Base-by-base conservation (phyloP, 371 early-diverging fungal species). In the Circinella minor region DNA sequence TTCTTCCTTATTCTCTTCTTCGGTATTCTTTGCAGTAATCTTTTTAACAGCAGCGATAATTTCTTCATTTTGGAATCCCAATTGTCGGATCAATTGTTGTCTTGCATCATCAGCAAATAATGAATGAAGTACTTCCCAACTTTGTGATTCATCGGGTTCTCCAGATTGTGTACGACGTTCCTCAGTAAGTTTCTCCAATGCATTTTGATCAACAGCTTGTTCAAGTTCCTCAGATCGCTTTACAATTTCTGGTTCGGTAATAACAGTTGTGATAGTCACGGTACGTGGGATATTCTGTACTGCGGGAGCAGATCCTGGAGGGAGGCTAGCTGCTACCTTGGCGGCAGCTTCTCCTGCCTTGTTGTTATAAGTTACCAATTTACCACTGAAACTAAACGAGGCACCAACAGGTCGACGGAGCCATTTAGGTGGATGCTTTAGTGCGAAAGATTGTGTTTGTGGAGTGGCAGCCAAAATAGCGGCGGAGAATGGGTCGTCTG, bases 401-500 rank as follows among this genome's bases (percentile, higher is more conserved):
- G 92, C 96, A 15, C 97, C 96, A 0, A 90, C 91, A 17, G 98
- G 98, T 6, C 97, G 87, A 47, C 95, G 90, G 27, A 96, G 89
- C 99, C 99, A 99, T 82, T 95, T 96, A 39, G 99, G 98, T 54
- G 98, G 94, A 36, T 92, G 89, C 67, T 91, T 92, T 27, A 98
- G 86, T 3, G 80, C 57, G 43, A 84, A 84, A 0, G 74, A 47
- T 6, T 63, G 72, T 4, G 75, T 63, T 15, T 71, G 57, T 51
- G 70, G 65, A 4, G 74, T 63, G 9, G 81, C 73, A 18, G 76
- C 64, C 18, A 71, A 57, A 43, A 77, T 63, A 4, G 78, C 78
- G 57, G 79, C 75, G 10, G 80, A 90, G 76, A 95, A 96, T 43
- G 95, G 95, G 76, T 96, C 96, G 73, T 88, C 87, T 20, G 43